Evolutionary conservation across 2,329 filamentous ascomycete genomes (phyloP).

Genomic region (Aureobasidium sp.): DNA sequence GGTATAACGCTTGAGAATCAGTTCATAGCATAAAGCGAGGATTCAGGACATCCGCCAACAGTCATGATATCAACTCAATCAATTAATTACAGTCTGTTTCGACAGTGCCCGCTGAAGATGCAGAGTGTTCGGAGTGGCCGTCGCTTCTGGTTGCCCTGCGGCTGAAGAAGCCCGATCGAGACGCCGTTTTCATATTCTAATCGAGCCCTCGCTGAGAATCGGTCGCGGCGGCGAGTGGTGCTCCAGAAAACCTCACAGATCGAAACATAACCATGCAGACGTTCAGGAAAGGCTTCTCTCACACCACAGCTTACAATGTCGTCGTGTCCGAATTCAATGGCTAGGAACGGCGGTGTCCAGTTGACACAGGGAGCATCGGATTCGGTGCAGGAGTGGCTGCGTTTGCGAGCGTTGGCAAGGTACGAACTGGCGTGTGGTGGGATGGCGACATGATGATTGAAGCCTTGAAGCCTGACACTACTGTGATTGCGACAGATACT

Average conservation of each 20-base stretch:
- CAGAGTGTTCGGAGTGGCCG: not conserved
- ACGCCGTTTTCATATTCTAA: no score
- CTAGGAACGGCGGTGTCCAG: not conserved
- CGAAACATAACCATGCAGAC: not conserved
- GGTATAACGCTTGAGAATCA: no score
- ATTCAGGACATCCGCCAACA: no score
- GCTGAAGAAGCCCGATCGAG: not conserved
- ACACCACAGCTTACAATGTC: no score
- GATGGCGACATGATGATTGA: not conserved
- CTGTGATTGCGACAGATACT: not conserved
- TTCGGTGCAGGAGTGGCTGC: conserved; percentile 3
- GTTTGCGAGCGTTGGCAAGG: conserved; percentile 1
- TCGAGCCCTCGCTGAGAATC: no score
- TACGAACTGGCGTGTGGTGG: not conserved
- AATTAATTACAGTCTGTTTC: no score
- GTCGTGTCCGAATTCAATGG: not conserved
- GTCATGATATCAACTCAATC: no score
- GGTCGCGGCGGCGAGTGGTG: no score
- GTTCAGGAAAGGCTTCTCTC: not conserved
- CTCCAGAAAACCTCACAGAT: no score
- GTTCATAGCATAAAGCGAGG: no score
- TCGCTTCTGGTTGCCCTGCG: not conserved
- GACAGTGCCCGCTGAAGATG: no score
- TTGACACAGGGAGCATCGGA: not conserved
- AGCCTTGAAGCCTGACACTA: not conserved